phyloP scores from a whole-genome alignment of 371 early-diverging fungal genomes.

The Entomophthora muscae region DNA sequence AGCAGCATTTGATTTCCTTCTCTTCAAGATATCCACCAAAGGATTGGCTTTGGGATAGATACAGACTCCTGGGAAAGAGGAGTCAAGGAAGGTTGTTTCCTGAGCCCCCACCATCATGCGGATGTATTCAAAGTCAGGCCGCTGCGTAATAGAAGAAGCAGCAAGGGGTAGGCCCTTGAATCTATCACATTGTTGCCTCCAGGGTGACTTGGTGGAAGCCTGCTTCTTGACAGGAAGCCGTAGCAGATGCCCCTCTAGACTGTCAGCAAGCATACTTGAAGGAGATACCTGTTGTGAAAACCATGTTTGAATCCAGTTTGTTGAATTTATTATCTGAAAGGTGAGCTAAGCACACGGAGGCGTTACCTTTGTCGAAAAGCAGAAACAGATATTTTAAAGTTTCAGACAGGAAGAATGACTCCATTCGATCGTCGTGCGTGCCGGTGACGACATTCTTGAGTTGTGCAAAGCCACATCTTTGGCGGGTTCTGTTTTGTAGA shows the following conservation, averaged over 20 bases:
- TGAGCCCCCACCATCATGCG: not conserved
- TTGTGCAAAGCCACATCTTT: slow-evolving; percentile 72
- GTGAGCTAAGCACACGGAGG: slow-evolving; percentile 2
- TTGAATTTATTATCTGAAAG: slow-evolving; percentile 29
- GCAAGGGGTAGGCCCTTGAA: not conserved
- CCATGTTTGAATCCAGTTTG: slow-evolving; percentile 44
- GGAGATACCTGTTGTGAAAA: slow-evolving; percentile 60
- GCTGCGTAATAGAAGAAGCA: not conserved
- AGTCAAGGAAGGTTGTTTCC: not conserved
- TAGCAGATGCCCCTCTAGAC: slow-evolving; percentile 58
- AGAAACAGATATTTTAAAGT: slow-evolving; percentile 86
- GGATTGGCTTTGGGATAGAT: not conserved
- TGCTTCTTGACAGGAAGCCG: slow-evolving; percentile 18
- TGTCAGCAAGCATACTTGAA: not conserved
- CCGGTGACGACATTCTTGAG: slow-evolving; percentile 44
- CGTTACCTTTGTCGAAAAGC: slow-evolving; percentile 49
- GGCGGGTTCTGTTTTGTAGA: slow-evolving; percentile 44
- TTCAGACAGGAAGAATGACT: slow-evolving; percentile 86
- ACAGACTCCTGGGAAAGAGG: not conserved
- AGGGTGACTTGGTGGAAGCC: not conserved
- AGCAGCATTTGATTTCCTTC: not conserved
- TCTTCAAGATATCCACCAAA: not conserved
- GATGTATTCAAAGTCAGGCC: slow-evolving; percentile 7
- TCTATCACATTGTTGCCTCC: not conserved
- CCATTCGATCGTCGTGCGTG: slow-evolving; percentile 72